Evolutionary conservation across 345 rosid genomes (phyloP), one percentile per base, ranked within the genome.

Genomic region (Brassica rapa): DNA sequence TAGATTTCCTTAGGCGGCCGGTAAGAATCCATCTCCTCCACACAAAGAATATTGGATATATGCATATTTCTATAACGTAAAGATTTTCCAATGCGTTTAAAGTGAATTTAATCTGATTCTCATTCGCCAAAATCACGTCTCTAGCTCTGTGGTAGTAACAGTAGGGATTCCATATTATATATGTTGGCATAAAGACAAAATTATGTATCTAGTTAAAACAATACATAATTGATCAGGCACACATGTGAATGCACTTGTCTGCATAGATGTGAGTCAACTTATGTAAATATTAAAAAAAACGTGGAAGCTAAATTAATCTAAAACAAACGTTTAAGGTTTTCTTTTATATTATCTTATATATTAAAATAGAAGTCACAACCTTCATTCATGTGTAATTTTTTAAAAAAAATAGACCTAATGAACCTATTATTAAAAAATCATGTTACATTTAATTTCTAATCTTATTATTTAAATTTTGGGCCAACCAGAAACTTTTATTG

Each of bases 21-120:
- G 78, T 79, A 68, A 49, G 57, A 68, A 67, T 73, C 72, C 77
- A 60, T 73, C 16, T 79, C 70, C 19, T 32, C 74, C 82, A 73
- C 82, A 68, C 55, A 71, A 60, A 9, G 10, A 2, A 62, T 60
- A 23, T 16, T 67, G 63, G 29, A 67, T 60, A 79, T 73, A 66
- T 63, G 15, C 61, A 1, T 65, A 27, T 67, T 57, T 53, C 29
- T 71, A 12, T 24, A 10, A 77, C 21, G 49, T 8, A 24, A 55
- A 24, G 14, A 33, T 53, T 49, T 24, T n/a, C 23, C 33, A 59
- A 60, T 43, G 62, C 68, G 62, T 68, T 53, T 60, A 5, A 30
- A 12, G 53, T 43, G 33, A 75, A 74, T 11, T 41, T 61, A 43
- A 68, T 21, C 51, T 6, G 62, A 49, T 76, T 69, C 69, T 30